phyloP scores from a whole-genome alignment of 176 grass and related monocot species.

The Paspalum vaginatum region DNA sequence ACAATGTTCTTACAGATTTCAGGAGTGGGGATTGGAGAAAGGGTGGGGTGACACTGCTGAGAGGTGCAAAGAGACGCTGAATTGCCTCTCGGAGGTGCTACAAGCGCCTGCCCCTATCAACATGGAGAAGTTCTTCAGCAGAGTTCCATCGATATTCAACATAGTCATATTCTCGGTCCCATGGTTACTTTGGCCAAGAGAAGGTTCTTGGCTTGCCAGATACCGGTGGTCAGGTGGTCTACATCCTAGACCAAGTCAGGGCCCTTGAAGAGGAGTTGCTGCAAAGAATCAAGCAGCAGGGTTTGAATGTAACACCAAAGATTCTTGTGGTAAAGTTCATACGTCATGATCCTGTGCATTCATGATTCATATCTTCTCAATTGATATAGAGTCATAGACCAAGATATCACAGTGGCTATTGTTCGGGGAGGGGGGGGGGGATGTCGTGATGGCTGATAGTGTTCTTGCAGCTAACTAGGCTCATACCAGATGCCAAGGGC shows the following conservation, averaged over 20 bases:
- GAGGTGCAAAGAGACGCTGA: constrained; percentile 78
- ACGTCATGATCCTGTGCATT: neutral
- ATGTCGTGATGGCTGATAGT: neutral
- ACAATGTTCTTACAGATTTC: constrained; percentile 57
- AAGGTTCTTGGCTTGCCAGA: constrained; percentile 98
- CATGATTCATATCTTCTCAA: neutral
- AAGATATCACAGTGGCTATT: no score
- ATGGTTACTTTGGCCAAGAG: constrained; percentile 97
- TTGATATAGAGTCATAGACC: no score
- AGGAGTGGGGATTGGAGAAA: constrained; percentile 96
- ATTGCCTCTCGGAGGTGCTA: constrained; percentile 90
- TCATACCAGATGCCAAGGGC: constrained; percentile 91
- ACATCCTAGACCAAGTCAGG: constrained; percentile 96
- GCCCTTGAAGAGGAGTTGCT: constrained; percentile 92
- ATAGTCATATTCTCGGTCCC: constrained; percentile 87
- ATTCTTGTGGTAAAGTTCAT: constrained; percentile 88
- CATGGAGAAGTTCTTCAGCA: constrained; percentile 88
- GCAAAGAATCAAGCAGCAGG: constrained; percentile 86
- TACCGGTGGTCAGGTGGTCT: constrained; percentile 98
- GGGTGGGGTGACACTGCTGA: constrained; percentile 95
- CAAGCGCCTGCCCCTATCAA: constrained; percentile 90
- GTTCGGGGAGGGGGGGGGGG: no score
- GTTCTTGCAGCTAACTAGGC: constrained; percentile 70
- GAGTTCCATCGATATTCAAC: constrained; percentile 74
- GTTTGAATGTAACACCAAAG: constrained; percentile 72